These are phyloP conservation scores for Rosa hybrid DNA, from an alignment of 331 rosid species.

Conservation along the genomic window DNA sequence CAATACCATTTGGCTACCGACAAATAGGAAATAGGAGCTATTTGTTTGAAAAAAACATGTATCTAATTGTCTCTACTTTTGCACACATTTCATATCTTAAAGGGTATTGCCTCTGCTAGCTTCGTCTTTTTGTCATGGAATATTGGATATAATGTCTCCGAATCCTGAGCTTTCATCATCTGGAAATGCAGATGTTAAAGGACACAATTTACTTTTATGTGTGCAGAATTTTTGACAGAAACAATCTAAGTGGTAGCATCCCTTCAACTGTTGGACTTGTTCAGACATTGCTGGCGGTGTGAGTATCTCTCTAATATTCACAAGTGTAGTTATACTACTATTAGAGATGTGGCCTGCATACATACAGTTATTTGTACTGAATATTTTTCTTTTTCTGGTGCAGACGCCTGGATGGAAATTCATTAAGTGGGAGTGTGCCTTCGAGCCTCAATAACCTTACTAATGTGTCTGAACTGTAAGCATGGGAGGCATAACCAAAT, in stretches of 20 bases:
- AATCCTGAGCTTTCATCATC: neutral
- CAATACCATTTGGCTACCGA: neutral
- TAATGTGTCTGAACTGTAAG: conserved; percentile 50
- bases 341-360: neutral
- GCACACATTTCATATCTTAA: neutral
- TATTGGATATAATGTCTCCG: neutral
- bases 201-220: neutral
- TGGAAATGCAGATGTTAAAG: neutral
- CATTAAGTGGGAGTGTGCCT: conserved; percentile 46
- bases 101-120: neutral
- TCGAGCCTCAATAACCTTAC: conserved; percentile 49
- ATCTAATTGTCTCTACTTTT: neutral
- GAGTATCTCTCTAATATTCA: conserved; percentile 36
- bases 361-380: neutral
- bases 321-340: neutral
- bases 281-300: conserved; percentile 52
- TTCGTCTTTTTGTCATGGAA: neutral
- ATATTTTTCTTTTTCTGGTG: conserved; percentile 5
- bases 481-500: conserved; percentile 5
- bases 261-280: conserved; percentile 67
- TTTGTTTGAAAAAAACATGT: neutral
- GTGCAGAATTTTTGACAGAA: conserved; percentile 63
- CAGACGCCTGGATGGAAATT: conserved; percentile 63
- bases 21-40: neutral
- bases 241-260: conserved; percentile 48